phyloP scores from a whole-genome alignment of 306 rosid genomes.

The Vigna hirtella region DNA sequence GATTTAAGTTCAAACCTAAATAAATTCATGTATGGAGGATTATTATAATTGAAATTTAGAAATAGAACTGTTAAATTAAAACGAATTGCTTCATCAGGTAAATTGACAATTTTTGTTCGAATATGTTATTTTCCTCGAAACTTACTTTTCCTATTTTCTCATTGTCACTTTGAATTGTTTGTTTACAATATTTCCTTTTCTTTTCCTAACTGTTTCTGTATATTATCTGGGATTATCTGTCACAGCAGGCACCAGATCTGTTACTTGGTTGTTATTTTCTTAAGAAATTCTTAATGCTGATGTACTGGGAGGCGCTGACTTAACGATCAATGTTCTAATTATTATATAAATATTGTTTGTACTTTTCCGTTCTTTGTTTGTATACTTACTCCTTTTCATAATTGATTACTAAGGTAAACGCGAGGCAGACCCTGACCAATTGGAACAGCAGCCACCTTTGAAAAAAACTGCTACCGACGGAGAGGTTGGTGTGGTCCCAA shows the following conservation, averaged over 20 bases:
- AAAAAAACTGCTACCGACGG: constrained; percentile 53
- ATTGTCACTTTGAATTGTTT: not conserved
- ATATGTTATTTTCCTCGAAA: not conserved
- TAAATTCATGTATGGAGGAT: not conserved
- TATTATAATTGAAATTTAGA: constrained; percentile 1
- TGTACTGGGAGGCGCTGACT: no score
- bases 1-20: not conserved
- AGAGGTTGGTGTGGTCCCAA: constrained; percentile 32
- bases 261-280: no score
- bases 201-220: not conserved
- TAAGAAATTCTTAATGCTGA: no score
- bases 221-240: not conserved
- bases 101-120: not conserved
- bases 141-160: not conserved
- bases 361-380: constrained; percentile 18
- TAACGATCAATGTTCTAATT: no score
- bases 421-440: constrained; percentile 47
- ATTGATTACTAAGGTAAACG: constrained; percentile 48
- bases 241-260: no score
- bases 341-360: not conserved
- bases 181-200: constrained; percentile 1
- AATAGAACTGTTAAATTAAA: not conserved
- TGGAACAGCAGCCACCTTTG: constrained; percentile 47
- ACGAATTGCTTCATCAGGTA: not conserved
- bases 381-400: constrained; percentile 24